phyloP scores from a whole-genome alignment of 805 yeast genomes.

The Yamadazyma takamatsuzukensis region DNA sequence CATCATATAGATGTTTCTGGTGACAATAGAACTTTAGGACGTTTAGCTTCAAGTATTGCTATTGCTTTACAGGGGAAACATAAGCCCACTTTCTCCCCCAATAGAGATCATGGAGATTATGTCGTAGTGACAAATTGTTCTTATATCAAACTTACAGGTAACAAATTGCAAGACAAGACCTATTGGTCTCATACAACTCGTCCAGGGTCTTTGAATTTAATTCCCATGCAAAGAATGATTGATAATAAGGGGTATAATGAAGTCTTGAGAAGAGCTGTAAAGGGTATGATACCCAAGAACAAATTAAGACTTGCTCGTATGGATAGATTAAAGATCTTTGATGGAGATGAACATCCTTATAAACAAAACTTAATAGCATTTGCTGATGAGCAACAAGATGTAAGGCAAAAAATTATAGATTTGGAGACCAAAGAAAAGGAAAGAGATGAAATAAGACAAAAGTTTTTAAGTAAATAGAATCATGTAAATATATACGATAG shows the following conservation, averaged over 20 bases:
- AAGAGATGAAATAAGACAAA: slow-evolving; percentile 31
- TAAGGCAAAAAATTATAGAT: slow-evolving; percentile 39
- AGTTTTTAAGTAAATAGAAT: slow-evolving; percentile 23
- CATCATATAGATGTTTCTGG: slow-evolving; percentile 89
- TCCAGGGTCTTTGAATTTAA: slow-evolving; percentile 85
- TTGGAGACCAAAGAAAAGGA: slow-evolving; percentile 32
- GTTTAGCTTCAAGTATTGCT: slow-evolving; percentile 88
- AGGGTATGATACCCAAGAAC: slow-evolving; percentile 95
- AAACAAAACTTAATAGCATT: slow-evolving; percentile 77
- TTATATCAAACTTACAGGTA: slow-evolving; percentile 78
- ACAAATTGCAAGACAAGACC: slow-evolving; percentile 71
- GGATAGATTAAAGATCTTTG: slow-evolving; percentile 80
- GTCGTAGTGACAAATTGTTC: slow-evolving; percentile 95
- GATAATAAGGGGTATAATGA: slow-evolving; percentile 87
- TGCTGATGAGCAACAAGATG: slow-evolving; percentile 69
- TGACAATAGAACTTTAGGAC: slow-evolving; percentile 84
- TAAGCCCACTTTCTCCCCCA: slow-evolving; percentile 77
- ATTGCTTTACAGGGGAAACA: slow-evolving; percentile 92
- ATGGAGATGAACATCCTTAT: slow-evolving; percentile 87
- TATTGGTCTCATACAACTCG: slow-evolving; percentile 88
- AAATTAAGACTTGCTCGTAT: slow-evolving; percentile 73
- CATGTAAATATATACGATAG: slow-evolving; percentile 9
- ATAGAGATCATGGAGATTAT: slow-evolving; percentile 88
- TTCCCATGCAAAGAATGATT: slow-evolving; percentile 74
- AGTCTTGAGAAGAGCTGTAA: slow-evolving; percentile 79